Percentiles rank a stretch among this genome's conserved stretches.
phyloP scores from a whole-genome alignment of 495 filamentous ascomycete species.

The Neurospora sp. region DNA sequence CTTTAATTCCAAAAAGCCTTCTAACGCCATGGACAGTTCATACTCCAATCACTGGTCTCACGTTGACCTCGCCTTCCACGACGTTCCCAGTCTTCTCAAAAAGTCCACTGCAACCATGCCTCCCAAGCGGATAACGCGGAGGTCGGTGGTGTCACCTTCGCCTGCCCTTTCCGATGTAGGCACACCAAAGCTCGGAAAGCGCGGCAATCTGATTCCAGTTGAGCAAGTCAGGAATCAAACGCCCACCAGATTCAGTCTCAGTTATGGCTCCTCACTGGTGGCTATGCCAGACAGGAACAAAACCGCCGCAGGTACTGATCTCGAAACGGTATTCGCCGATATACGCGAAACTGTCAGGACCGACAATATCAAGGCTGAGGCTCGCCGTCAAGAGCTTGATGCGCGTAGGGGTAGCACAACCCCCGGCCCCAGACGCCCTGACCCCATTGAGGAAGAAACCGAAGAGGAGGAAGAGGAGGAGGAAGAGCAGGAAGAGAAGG shows the following conservation, averaged over 20 bases:
- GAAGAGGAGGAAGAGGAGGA: background rate
- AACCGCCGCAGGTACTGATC: conserved; percentile 6
- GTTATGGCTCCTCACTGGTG: conserved; percentile 20
- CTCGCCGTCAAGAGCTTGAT: background rate
- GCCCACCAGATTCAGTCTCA: conserved; percentile 20
- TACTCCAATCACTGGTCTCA: background rate
- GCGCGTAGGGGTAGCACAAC: background rate
- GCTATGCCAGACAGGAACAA: conserved; percentile 11
- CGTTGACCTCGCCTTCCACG: background rate
- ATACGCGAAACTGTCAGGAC: conserved; percentile 8
- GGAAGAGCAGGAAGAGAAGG: background rate
- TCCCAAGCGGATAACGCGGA: conserved; percentile 7
- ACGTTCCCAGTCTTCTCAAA: background rate
- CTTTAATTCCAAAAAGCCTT: background rate
- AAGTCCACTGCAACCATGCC: conserved; percentile 9
- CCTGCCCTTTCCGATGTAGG: background rate
- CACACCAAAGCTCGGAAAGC: background rate
- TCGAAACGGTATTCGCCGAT: conserved; percentile 9
- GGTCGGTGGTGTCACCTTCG: background rate
- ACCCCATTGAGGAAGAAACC: background rate
- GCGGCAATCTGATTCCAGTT: background rate
- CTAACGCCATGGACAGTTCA: background rate
- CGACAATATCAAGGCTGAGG: conserved; percentile 12
- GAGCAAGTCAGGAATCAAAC: conserved; percentile 7
- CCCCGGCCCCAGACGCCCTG: background rate